Percentiles rank a stretch among this genome's conserved stretches.
These are phyloP conservation scores for Aspergillus jensenii DNA, from an alignment of 2,329 filamentous ascomycete species.

Conservation along the genomic window DNA sequence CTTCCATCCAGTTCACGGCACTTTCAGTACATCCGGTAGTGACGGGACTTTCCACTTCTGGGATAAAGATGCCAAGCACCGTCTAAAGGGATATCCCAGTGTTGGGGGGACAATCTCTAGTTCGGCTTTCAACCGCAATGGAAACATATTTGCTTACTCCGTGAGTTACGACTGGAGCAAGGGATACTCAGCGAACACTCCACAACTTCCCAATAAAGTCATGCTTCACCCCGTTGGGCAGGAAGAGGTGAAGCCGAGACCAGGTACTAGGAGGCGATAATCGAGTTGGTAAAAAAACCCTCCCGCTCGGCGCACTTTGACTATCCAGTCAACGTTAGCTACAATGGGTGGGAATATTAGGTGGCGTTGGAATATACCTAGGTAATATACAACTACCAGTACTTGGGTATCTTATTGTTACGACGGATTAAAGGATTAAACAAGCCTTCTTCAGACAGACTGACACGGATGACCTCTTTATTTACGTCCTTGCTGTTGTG, in stretches of 20 bases:
- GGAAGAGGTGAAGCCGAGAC: conserved; percentile 63
- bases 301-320: background rate
- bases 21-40: conserved; percentile 94
- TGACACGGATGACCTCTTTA: background rate
- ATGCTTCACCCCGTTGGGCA: conserved; percentile 75
- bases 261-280: conserved; percentile 46
- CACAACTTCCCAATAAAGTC: conserved; percentile 69
- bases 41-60: conserved; percentile 82
- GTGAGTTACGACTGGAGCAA: conserved; percentile 99
- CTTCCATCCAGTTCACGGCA: conserved; percentile 94
- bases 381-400: background rate
- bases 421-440: background rate
- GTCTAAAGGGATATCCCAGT: conserved; percentile 82
- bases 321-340: background rate
- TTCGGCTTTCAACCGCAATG: conserved; percentile 86
- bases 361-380: background rate
- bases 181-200: conserved; percentile 82
- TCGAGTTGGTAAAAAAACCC: background rate
- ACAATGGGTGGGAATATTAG: background rate
- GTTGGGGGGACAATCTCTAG: conserved; percentile 85
- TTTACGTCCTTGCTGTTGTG: conserved; percentile 6
- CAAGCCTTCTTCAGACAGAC: background rate
- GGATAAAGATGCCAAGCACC: conserved; percentile 88
- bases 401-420: conserved; percentile 1
- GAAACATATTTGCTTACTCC: conserved; percentile 82